Evolutionary conservation across 371 early-diverging fungal species (phyloP).

Genomic region (Apophysomyces variabilis): DNA sequence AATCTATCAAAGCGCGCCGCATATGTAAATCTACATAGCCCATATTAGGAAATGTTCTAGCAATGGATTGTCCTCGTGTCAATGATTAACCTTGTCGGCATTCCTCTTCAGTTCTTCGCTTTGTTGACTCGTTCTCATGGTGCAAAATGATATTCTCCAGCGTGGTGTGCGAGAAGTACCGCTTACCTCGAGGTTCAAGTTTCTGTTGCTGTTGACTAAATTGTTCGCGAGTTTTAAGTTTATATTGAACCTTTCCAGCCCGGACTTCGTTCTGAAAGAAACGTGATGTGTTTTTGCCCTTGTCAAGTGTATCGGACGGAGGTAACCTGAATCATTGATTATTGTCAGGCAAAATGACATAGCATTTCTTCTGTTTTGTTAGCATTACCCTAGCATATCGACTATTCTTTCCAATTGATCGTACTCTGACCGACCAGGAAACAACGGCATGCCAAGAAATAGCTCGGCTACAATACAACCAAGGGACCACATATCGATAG

Average conservation of each 20-base stretch:
- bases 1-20: constrained; percentile 77
- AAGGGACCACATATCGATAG: constrained; percentile 99
- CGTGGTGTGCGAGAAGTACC: constrained; percentile 76
- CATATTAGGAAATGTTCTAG: background rate
- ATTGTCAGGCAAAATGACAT: background rate
- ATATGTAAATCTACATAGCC: constrained; percentile 52
- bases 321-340: constrained; percentile 49
- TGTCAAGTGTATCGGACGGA: constrained; percentile 83
- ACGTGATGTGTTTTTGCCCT: constrained; percentile 72
- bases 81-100: constrained; percentile 11
- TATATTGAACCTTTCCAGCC: constrained; percentile 51
- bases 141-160: constrained; percentile 75
- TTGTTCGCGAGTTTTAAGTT: constrained; percentile 75
- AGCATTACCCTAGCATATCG: constrained; percentile 77
- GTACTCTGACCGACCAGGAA: constrained; percentile 92
- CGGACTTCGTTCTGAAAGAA: constrained; percentile 66
- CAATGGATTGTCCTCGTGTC: background rate
- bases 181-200: constrained; percentile 75
- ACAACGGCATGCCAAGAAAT: constrained; percentile 87
- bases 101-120: background rate
- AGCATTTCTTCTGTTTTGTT: background rate
- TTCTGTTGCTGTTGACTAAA: constrained; percentile 72
- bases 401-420: constrained; percentile 88
- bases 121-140: constrained; percentile 36
- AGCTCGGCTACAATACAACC: constrained; percentile 99